phyloP scores from a whole-genome alignment of 2,329 filamentous ascomycete species.

The Nothophoma quercina region DNA sequence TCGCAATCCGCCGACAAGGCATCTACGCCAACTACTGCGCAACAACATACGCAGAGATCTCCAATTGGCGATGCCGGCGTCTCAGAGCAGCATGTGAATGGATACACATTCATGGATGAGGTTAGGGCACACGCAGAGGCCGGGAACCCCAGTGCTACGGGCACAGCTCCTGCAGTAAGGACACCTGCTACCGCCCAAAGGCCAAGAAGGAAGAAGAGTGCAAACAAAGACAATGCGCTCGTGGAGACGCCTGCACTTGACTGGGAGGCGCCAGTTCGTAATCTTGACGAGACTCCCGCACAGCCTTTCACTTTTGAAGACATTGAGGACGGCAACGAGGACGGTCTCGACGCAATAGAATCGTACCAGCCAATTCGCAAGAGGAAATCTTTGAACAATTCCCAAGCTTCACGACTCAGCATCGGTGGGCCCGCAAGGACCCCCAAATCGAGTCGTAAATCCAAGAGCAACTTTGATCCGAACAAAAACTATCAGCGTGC shows the following conservation, averaged over 20 bases:
- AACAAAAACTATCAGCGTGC: conserved; percentile 12
- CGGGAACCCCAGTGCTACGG: not conserved
- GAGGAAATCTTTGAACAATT: not conserved
- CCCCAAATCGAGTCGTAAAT: not conserved
- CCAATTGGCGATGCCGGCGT: not conserved
- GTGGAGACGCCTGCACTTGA: not conserved
- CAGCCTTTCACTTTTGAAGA: not conserved
- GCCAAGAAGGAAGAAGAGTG: not conserved
- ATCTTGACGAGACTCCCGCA: not conserved
- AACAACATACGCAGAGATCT: not conserved
- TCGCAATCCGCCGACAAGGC: not conserved
- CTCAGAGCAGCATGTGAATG: too few species aligned
- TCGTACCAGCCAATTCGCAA: not conserved
- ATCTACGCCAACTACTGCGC: not conserved
- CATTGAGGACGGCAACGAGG: too few species aligned
- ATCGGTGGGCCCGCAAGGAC: conserved; percentile 1
- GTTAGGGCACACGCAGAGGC: too few species aligned
- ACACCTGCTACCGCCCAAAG: not conserved
- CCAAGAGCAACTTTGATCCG: not conserved
- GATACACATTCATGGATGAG: too few species aligned
- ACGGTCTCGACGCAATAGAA: not conserved
- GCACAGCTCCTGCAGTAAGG: not conserved
- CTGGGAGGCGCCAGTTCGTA: not conserved
- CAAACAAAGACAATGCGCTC: conserved; percentile 1
- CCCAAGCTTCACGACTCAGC: not conserved